Evolutionary conservation across 2,329 filamentous ascomycete species (phyloP), one percentile per base, ranked within the genome.

Genomic region (Aspergillus floridensis): DNA sequence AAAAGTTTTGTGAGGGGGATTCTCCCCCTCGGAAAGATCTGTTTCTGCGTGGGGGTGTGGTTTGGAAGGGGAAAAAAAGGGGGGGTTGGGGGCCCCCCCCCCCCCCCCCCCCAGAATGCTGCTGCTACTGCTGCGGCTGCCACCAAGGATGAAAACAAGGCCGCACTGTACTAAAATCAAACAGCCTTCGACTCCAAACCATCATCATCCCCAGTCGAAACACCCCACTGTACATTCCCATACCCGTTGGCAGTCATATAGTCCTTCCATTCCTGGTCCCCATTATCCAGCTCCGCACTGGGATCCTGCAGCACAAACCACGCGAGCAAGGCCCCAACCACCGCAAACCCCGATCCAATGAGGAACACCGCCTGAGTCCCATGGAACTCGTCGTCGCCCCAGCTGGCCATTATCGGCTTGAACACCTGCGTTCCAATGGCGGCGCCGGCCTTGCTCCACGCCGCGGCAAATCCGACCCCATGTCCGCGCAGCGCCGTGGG

Each of bases 361-460:
- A 84, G 69, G 61, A 84, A 84, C 0, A 79, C 79, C 0, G 75
- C 79, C 58, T 82, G 80, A 21, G 81, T 74, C 1, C 81, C 81
- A 60, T 78, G 78, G 48, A 64, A 55, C 14, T 75, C 67, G 2
- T 76, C 68, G 53, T 79, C 72, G 22, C 76, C 66, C 54, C 72
- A 81, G 5, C 74, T 74, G 47, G 78, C 77, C 52, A 82, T 72
- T 52, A 85, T 84, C 0, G 81, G 79, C 2, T 77, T 81, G 62
- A 84, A 84, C 1, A 81, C 80, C 59, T 81, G 73, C 0, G 80
- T 83, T 0, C 81, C 81, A 46, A 83, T 79, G 0, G 81, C 79
- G 0, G 81, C 80, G 0, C 81, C 81, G 2, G 80, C 80, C 59
- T 83, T 84, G 22, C 78, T 79, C 55, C 76, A 79, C 0, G 80